A percentile compares a stretch with the other conserved stretches of the same genome.
phyloP scores from a whole-genome alignment of 257 asterid genomes.

The Solanum habrochaites region DNA sequence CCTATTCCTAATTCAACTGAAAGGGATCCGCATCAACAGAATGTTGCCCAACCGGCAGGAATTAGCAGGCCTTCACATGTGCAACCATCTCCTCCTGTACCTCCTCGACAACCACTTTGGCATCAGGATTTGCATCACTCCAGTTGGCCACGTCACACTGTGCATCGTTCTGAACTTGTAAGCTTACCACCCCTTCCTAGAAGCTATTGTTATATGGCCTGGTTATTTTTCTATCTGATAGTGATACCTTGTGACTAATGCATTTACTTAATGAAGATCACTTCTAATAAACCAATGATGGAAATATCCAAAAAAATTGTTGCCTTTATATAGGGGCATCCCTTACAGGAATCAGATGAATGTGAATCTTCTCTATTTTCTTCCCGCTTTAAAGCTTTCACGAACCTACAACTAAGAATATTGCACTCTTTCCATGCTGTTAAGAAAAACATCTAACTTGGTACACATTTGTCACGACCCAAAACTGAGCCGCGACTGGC shows the following conservation, averaged over 20 bases:
- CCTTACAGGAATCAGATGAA: background rate
- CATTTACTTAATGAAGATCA: background rate
- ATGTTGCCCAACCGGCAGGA: slow-evolving; percentile 38
- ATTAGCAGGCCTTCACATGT: slow-evolving; percentile 48
- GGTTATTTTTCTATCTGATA: background rate
- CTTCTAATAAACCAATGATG: background rate
- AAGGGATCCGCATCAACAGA: slow-evolving; percentile 42
- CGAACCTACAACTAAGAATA: background rate
- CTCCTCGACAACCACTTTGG: slow-evolving; percentile 89
- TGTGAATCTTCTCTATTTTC: background rate
- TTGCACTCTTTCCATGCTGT: background rate
- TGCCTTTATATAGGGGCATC: background rate
- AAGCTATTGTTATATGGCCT: background rate
- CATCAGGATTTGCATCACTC: slow-evolving; percentile 74
- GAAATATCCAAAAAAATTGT: background rate
- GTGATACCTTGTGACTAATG: background rate
- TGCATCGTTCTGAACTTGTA: slow-evolving; percentile 75
- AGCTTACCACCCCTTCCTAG: slow-evolving; percentile 11
- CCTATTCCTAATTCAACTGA: slow-evolving; percentile 70
- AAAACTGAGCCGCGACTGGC: too few relatives aligned
- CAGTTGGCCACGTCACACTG: slow-evolving; percentile 67
- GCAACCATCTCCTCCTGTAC: slow-evolving; percentile 70
- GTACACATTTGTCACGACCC: background rate
- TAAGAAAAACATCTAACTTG: background rate
- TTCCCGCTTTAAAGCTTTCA: background rate